Base-by-base conservation (phyloP, 371 early-diverging fungal genomes). In the Mortierella sp. region DNA sequence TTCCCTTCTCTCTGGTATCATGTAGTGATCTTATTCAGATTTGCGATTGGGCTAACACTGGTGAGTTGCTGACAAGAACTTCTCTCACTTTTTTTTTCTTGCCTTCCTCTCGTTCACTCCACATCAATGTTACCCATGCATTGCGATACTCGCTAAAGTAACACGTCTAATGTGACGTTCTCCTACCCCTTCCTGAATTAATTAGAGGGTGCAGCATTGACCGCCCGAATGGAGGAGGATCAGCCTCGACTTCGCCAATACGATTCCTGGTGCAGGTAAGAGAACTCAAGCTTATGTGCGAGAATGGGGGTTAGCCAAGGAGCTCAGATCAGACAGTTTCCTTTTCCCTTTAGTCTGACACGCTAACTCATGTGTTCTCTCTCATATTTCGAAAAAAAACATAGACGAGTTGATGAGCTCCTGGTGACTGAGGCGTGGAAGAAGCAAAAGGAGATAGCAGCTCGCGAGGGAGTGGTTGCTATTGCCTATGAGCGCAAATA, bases 211-310 rank as follows among this genome's bases (percentile, higher is more conserved):
- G 82, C 42, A 14, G 76, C 31, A 28, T 31, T 85, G 70, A 73
- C 71, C 21, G 42, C 75, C 14, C 82, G 86, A 1, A 85, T 85
- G 86, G 84, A 88, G 65, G 78, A 76, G 42, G 88, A 95, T 73
- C 91, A 91, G 52, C 95, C 95, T 50, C 84, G 88, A 45, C 85
- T 95, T n/a, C 90, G 89, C 48, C 95, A 95, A 75, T 94, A 92
- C 75, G 94, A 94, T 73, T 90, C 91, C 19, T 95, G 94, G 94
- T 92, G 93, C 79, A 88, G 89, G 91, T 88, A 80, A 72, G 5
- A 16, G 2, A 50, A 50, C 50, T 16, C 50, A 50, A 50, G 0
- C 2, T 13, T 1, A 3, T 3, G 11, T 50, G 50, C 50, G 16
- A 50, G 3, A 16, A 3, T 50, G 50, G 14, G 11, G 3, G 3